Conservation (phyloP, 352 stramenopile species). For the Pythium rishiriense region DNA sequence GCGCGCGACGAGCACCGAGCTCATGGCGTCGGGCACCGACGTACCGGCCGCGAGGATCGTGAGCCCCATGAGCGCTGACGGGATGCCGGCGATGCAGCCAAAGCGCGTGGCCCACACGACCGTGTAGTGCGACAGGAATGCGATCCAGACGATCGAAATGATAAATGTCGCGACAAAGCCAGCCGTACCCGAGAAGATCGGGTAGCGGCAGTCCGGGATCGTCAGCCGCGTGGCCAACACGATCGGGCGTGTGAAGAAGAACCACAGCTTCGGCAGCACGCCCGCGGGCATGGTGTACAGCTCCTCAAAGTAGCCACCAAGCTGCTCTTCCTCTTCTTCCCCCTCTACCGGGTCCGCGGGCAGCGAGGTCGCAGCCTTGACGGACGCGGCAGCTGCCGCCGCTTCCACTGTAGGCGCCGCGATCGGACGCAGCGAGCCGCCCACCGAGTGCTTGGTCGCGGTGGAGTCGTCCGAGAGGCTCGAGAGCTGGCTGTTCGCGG, state of each 20-base stretch:
- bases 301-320: conserved; percentile 65
- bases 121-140: conserved; percentile 71
- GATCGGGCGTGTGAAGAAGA: conserved; percentile 66
- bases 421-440: conserved; percentile 15
- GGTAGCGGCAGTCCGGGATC: conserved; percentile 73
- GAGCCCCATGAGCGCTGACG: conserved; percentile 73
- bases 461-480: neutral
- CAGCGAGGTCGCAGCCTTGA: conserved; percentile 1
- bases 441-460: conserved; percentile 8
- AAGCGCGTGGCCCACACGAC: conserved; percentile 62
- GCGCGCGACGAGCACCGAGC: conserved; percentile 78
- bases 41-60: conserved; percentile 81
- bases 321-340: conserved; percentile 26
- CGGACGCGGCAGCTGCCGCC: neutral
- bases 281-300: conserved; percentile 43
- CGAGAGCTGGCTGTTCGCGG: neutral
- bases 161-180: conserved; percentile 62
- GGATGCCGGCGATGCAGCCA: conserved; percentile 65
- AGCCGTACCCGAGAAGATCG: conserved; percentile 42
- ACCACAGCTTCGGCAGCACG: conserved; percentile 53
- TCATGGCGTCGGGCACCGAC: conserved; percentile 79
- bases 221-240: conserved; percentile 63
- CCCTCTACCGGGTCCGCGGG: neutral
- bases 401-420: conserved; percentile 7
- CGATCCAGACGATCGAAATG: conserved; percentile 73